Evolutionary conservation across 2,329 filamentous ascomycete genomes (phyloP).

Genomic region (Alternaria conjuncta): DNA sequence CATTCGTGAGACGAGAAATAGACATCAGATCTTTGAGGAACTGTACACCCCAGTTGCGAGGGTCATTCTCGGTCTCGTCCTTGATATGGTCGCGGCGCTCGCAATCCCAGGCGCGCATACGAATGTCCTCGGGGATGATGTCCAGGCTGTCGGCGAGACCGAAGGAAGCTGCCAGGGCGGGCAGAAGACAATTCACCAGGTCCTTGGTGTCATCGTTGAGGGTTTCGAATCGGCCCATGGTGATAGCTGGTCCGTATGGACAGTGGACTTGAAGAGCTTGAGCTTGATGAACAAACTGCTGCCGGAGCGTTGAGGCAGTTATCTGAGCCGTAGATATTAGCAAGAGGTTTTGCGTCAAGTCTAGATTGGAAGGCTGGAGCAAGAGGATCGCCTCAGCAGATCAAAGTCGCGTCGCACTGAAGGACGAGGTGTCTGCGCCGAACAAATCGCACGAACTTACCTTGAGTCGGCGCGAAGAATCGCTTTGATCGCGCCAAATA

Average conservation of each 20-base stretch:
- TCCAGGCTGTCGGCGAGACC: slow-evolving; percentile 27
- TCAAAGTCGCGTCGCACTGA: neutral
- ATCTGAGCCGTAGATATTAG: neutral
- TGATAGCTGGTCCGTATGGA: neutral
- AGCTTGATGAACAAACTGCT: neutral
- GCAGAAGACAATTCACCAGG: slow-evolving; percentile 39
- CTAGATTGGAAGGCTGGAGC: neutral
- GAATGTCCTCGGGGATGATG: slow-evolving; percentile 44
- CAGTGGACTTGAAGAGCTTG: neutral
- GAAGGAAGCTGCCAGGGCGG: slow-evolving; percentile 36
- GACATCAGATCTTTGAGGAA: slow-evolving; percentile 44
- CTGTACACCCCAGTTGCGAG: slow-evolving; percentile 47
- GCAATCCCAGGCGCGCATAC: slow-evolving; percentile 47
- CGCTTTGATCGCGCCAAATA: neutral
- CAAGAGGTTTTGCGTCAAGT: neutral
- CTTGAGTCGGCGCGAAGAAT: neutral
- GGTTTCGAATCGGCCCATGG: slow-evolving; percentile 41
- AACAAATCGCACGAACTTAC: neutral
- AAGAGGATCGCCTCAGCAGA: neutral
- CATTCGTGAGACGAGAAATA: slow-evolving; percentile 39
- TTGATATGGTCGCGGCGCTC: slow-evolving; percentile 45
- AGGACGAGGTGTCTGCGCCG: neutral
- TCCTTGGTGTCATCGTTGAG: slow-evolving; percentile 44
- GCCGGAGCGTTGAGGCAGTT: neutral
- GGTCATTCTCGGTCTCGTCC: slow-evolving; percentile 41